Conservation (phyloP, 1,284 basidiomycete species). For the Sporisorium scitamineum region DNA sequence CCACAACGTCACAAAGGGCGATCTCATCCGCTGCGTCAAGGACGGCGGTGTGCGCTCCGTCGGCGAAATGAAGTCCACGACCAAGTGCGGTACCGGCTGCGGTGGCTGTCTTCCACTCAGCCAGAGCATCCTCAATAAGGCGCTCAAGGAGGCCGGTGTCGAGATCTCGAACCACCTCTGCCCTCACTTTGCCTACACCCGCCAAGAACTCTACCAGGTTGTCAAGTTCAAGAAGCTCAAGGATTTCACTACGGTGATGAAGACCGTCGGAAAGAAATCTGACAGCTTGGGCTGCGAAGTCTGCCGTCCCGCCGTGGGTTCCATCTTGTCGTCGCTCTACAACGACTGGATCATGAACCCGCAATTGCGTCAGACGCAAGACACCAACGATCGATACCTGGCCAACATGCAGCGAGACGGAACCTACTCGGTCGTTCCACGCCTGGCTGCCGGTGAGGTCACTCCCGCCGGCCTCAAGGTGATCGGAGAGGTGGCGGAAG, state of each 20-base stretch:
- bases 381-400: slow-evolving; percentile 77
- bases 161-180: slow-evolving; percentile 77
- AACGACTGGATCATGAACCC: slow-evolving; percentile 79
- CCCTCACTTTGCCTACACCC: slow-evolving; percentile 77
- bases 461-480: slow-evolving; percentile 79
- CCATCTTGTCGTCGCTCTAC: slow-evolving; percentile 77
- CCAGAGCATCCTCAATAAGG: slow-evolving; percentile 75
- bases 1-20: slow-evolving; percentile 79
- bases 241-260: slow-evolving; percentile 76
- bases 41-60: slow-evolving; percentile 73
- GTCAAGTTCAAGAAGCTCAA: slow-evolving; percentile 78
- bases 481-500: slow-evolving; percentile 78
- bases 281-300: slow-evolving; percentile 78
- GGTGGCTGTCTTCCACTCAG: slow-evolving; percentile 78
- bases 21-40: slow-evolving; percentile 74
- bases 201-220: slow-evolving; percentile 78
- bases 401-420: slow-evolving; percentile 83
- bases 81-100: slow-evolving; percentile 79
- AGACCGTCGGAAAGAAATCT: slow-evolving; percentile 72
- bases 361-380: slow-evolving; percentile 78
- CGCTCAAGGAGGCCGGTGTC: slow-evolving; percentile 79
- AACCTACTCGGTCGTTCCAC: slow-evolving; percentile 80
- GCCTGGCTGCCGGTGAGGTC: slow-evolving; percentile 78
- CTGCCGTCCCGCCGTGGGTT: slow-evolving; percentile 79
- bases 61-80: slow-evolving; percentile 76